phyloP scores from a whole-genome alignment of 768 basidiomycete genomes.

The Cystobasidium onofrii region DNA sequence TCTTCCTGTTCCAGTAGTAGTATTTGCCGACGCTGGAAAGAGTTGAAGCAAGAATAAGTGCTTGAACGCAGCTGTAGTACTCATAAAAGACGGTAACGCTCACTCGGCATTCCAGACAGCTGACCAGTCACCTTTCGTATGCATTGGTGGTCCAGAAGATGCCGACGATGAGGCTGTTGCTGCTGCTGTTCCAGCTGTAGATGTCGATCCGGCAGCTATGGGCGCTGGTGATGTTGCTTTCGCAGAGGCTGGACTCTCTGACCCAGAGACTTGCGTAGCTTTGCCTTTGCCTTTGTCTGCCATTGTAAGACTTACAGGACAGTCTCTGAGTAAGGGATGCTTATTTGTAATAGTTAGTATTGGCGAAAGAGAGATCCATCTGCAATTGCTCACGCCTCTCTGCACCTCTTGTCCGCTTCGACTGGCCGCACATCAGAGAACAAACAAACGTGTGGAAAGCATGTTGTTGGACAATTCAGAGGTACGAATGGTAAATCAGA shows the following conservation, averaged over 20 bases:
- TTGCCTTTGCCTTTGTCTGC: conserved; percentile 28
- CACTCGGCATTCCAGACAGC: conserved; percentile 30
- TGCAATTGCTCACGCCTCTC: not conserved
- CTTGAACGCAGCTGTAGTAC: not conserved
- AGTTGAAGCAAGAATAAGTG: not conserved
- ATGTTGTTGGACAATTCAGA: conserved; percentile 14
- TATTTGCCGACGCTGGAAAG: conserved; percentile 13
- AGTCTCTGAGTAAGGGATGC: no score
- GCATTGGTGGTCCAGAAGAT: not conserved
- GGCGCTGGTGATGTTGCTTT: not conserved
- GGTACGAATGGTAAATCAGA: not conserved
- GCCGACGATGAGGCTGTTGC: not conserved
- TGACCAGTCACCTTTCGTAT: conserved; percentile 23
- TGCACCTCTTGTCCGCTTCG: not conserved
- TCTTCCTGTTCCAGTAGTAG: conserved; percentile 33
- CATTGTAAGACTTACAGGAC: not conserved
- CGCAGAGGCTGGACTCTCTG: not conserved
- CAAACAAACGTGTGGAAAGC: not conserved
- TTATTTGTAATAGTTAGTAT: no score
- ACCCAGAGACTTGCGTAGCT: not conserved
- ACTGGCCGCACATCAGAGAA: not conserved
- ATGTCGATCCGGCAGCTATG: not conserved
- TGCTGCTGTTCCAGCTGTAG: not conserved
- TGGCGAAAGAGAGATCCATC: not conserved
- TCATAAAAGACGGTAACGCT: not conserved